phyloP scores from a whole-genome alignment of 176 grass and related monocot species.

The Alloteropsis semialata region DNA sequence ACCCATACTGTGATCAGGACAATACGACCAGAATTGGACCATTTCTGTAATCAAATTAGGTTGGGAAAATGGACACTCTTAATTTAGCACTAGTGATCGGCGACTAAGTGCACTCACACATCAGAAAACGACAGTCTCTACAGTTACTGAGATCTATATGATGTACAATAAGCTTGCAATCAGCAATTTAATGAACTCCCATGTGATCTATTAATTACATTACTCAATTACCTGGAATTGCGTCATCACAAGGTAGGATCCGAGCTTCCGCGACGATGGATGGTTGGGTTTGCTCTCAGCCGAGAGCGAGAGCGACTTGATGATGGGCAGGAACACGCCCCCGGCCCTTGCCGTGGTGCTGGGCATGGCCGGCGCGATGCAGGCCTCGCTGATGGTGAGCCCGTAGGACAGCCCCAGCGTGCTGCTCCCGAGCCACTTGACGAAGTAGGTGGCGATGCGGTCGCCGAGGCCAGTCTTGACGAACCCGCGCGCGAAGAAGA shows the following conservation, averaged over 20 bases:
- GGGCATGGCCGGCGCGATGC: constrained; percentile 88
- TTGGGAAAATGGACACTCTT: background rate
- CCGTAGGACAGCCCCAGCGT: constrained; percentile 84
- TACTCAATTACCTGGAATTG: constrained; percentile 72
- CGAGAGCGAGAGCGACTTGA: constrained; percentile 69
- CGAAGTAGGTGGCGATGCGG: constrained; percentile 85
- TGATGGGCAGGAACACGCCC: constrained; percentile 74
- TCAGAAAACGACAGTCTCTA: background rate
- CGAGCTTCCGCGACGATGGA: constrained; percentile 61
- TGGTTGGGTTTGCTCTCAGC: constrained; percentile 66
- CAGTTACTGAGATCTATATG: background rate
- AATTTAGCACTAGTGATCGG: background rate
- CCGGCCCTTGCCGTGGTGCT: constrained; percentile 93
- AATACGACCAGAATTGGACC: background rate
- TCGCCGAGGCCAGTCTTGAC: constrained; percentile 89
- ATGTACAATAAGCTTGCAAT: background rate
- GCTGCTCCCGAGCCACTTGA: constrained; percentile 82
- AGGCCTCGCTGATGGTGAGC: constrained; percentile 84
- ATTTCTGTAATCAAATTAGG: background rate
- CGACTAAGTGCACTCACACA: background rate
- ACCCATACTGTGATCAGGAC: background rate
- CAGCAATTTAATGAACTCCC: background rate
- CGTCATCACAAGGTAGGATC: constrained; percentile 79
- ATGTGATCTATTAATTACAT: background rate
- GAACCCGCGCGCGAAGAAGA: constrained; percentile 90